Percentiles rank a stretch among this genome's conserved stretches.
Conservation (phyloP, 345 rosid species). For the Iberis pinnata region DNA sequence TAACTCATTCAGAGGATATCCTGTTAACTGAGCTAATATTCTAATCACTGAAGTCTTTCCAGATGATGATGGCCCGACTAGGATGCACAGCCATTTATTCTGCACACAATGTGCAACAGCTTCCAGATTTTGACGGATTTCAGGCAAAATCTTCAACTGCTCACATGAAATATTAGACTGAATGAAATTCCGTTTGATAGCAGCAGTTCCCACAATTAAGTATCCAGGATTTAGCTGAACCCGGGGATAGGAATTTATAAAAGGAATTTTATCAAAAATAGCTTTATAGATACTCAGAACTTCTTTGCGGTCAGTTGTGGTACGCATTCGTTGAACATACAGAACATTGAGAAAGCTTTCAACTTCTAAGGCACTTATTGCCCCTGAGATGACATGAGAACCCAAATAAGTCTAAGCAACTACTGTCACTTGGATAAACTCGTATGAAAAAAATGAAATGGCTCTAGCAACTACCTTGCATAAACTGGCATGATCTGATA, state of each 20-base stretch:
- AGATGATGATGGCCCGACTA: constrained; percentile 81
- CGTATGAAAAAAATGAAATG: neutral
- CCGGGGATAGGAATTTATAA: constrained; percentile 69
- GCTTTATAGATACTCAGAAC: constrained; percentile 62
- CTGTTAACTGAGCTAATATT: constrained; percentile 70
- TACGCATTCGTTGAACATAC: constrained; percentile 93
- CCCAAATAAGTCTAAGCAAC: constrained; percentile 16
- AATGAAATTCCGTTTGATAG: constrained; percentile 50
- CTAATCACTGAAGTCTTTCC: constrained; percentile 91
- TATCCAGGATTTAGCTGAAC: constrained; percentile 57
- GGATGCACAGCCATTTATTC: constrained; percentile 78
- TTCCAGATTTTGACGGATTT: constrained; percentile 71
- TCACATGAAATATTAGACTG: constrained; percentile 32
- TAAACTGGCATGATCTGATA: constrained; percentile 73
- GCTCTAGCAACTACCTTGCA: constrained; percentile 47
- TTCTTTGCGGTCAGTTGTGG: constrained; percentile 69
- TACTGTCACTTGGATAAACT: neutral
- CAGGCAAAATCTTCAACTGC: constrained; percentile 63
- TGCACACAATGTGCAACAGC: constrained; percentile 75
- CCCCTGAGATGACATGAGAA: constrained; percentile 37
- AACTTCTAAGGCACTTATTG: constrained; percentile 27
- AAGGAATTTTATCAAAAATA: constrained; percentile 55
- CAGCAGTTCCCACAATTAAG: constrained; percentile 59
- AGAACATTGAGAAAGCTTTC: constrained; percentile 68
- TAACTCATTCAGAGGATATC: constrained; percentile 66